Percentiles rank a stretch among this genome's conserved stretches.
These are phyloP conservation scores for Euphrasia arctica DNA, from an alignment of 305 asterid species.

Conservation along the genomic window DNA sequence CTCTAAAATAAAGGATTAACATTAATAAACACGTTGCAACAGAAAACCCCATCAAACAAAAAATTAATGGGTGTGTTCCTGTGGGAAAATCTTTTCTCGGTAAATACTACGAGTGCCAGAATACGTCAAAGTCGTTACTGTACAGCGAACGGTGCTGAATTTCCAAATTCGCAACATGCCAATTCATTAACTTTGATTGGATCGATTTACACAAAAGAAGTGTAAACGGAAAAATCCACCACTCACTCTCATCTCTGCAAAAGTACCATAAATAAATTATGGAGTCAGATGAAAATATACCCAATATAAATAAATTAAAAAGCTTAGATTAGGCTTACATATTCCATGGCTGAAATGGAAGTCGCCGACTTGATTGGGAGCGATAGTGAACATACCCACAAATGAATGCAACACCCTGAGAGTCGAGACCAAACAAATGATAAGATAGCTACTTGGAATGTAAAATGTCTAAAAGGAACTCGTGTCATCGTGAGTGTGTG, in stretches of 20 bases:
- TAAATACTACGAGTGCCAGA: conserved; percentile 77
- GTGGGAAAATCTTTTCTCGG: conserved; percentile 30
- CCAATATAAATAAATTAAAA: background rate
- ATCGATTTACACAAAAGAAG: conserved; percentile 82
- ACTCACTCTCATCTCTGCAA: conserved; percentile 96
- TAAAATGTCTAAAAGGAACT: too few species aligned
- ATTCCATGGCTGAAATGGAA: conserved; percentile 95
- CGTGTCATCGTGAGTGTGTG: too few species aligned
- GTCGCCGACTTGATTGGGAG: conserved; percentile 59
- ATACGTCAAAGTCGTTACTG: conserved; percentile 76
- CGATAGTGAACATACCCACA: conserved; percentile 72
- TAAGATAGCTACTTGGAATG: too few species aligned
- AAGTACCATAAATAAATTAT: background rate
- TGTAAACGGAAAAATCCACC: conserved; percentile 98
- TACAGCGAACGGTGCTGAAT: conserved; percentile 95
- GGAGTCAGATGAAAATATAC: background rate
- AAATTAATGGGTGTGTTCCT: conserved; percentile 68
- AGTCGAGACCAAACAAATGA: conserved; percentile 3
- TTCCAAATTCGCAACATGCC: conserved; percentile 96
- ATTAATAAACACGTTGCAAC: conserved; percentile 34
- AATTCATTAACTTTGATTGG: conserved; percentile 83
- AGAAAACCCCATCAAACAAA: conserved; percentile 40
- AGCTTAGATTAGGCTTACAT: conserved; percentile 40
- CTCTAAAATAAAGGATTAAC: conserved; percentile 31
- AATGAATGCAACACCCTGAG: conserved; percentile 78